These are phyloP conservation scores for Phytophthora europaea DNA, from an alignment of 352 stramenopile genomes.

Conservation along the genomic window DNA sequence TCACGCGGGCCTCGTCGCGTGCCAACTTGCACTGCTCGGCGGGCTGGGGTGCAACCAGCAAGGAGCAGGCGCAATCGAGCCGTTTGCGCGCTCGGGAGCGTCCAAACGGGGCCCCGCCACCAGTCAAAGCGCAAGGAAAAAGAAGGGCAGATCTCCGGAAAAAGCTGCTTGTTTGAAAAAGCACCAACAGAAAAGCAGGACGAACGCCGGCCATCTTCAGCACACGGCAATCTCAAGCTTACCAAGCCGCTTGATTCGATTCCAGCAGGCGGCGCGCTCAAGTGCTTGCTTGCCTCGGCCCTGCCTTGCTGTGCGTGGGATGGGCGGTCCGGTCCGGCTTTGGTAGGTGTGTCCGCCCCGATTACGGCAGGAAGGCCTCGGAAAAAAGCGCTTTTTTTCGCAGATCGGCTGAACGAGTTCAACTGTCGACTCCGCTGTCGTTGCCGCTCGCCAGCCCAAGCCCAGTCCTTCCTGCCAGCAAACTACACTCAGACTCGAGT, in stretches of 20 bases:
- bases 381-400: constrained; percentile 29
- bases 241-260: background rate
- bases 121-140: constrained; percentile 24
- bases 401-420: background rate
- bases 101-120: constrained; percentile 12
- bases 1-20: constrained; percentile 26
- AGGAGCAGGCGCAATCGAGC: constrained; percentile 27
- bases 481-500: background rate
- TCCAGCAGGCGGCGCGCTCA: background rate
- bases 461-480: background rate
- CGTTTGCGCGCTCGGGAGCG: constrained; percentile 17
- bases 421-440: background rate
- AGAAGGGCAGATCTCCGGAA: constrained; percentile 14
- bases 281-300: background rate
- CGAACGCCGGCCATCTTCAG: constrained; percentile 21
- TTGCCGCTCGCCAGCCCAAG: too few relatives aligned
- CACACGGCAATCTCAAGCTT: constrained; percentile 6
- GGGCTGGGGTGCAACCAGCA: constrained; percentile 25
- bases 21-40: constrained; percentile 35
- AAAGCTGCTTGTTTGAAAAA: constrained; percentile 36
- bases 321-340: constrained; percentile 16
- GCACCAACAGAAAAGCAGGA: constrained; percentile 20
- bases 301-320: constrained; percentile 5
- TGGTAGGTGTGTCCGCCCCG: constrained; percentile 31
- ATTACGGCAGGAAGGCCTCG: constrained; percentile 19